Base-by-base conservation (phyloP, 139 green algal genomes). In the Haematococcus sp. region DNA sequence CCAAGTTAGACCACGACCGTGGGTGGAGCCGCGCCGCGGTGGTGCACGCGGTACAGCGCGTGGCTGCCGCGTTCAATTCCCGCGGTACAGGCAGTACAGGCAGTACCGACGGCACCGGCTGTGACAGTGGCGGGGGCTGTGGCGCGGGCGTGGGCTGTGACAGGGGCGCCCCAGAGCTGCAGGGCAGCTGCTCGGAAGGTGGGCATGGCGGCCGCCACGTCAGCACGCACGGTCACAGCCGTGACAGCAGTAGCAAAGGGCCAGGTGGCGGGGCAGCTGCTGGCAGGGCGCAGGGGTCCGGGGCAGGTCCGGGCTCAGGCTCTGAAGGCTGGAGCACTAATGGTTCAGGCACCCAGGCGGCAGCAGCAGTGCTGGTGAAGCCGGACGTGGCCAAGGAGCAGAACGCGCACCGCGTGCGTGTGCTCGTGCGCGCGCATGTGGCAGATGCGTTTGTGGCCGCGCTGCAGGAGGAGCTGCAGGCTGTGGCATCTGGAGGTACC, bases 371-470 rank as follows among this genome's bases (percentile, higher is more conserved):
- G 63, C 22, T 58, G 34, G 63, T 58, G 20, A 34, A 35, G 7
- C 20, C 35, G 16, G 63, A 70, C 33, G 40, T 58, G 23, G 23
- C 17, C 23, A 43, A 33, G 4, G 63, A 70, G 23, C 63, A 70
- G 63, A 70, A 70, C 40, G 25, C 63, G 20, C 63, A 70, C 40
- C 63, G 63, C 4, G 63, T 70, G 63, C 63, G 63, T 5, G 40
- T 70, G 35, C 35, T 70, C 35, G 63, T 70, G 35, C 63, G 63
- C 20, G 9, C 7, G 27, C 23, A 56, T 5, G 63, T 30, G 23
- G 22, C n/a, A 20, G 63, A 58, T 7, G 34, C 35, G 19, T 52
- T 70, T 5, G 4, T 56, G 3, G 35, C 63, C 13, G 35, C 22
- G 22, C 63, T 70, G 35, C 35, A 58, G 4, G 20, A 22, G 1